Evolutionary conservation across 306 rosid genomes (phyloP), one percentile per base, ranked within the genome.

Genomic region (Casuarina glauca): DNA sequence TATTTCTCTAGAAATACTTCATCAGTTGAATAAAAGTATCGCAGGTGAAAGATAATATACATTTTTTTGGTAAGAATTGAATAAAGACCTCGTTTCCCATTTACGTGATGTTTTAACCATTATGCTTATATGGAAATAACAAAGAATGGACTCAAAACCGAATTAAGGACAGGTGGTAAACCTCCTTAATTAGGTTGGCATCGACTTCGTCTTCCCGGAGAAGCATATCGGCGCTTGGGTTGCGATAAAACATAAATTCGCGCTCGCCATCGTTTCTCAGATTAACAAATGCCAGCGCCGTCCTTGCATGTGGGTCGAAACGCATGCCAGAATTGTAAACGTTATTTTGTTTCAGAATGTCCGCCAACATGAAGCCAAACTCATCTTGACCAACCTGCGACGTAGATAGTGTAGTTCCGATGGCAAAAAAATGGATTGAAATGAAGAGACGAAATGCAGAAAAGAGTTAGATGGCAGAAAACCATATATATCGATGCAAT

Each of bases 301-400:
- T 85, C 78, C 82, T 82, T 12, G 84, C 82, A 61, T 52, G 6
- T 19, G 44, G 68, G 39, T 85, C 82, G 73, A 78, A 76, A 42
- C 76, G 72, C 39, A 85, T 6, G 69, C 86, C 82, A 69, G 82
- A 81, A 45, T 53, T 79, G 79, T 82, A 79, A 76, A 85, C 84
- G 51, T 83, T 79, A 69, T 82, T 85, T 79, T 82, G 84, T 57
- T 50, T 82, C 44, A 85, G 61, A 82, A 82, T 79, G 54, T 82
- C 86, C 12, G 74, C 49, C 48, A 82, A 45, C 82, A 82, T 20
- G 79, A 60, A 26, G 26, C 84, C 86, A 82, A 85, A 79, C 74
- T 85, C 88, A 57, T 81, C 87, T 16, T 70, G 77, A 44, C 87
- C 87, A 44, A 84, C 87, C 84, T 77, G 73, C 9, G 62, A 69